Base-by-base conservation (phyloP, 768 basidiomycete species). In the Serendipita sp. region DNA sequence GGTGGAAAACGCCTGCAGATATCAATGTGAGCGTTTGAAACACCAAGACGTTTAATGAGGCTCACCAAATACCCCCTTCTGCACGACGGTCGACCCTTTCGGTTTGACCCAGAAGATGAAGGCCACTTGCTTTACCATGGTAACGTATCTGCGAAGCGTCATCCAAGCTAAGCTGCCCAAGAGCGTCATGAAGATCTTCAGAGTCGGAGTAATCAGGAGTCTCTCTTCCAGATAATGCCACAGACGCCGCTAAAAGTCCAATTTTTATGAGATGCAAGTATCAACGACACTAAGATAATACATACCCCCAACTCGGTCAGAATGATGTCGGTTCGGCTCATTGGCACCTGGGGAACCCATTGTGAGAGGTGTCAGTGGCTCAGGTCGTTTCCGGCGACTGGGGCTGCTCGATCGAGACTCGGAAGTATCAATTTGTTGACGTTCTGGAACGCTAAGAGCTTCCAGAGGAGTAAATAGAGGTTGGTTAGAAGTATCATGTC, bases 131-230 rank as follows among this genome's bases (percentile, higher is more conserved):
- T 73, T 89, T 89, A 34, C 91, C 90, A 70, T 94, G 91, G 73
- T 86, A 93, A 44, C 91, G 77, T 11, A 94, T 83, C 72, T 93
- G 84, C 65, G 83, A 81, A 64, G 92, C 88, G 75, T 94, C 91
- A 70, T 94, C 91, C 69, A 94, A 70, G 67, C 87, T 89, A 66
- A 94, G 77, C 74, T 93, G 90, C 2, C 91, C 91, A 3, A 92
- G 80, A 34, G 89, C 90, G 65, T 85, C 83, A 36, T 81, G 78
- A 2, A 86, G 72, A 63, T 75, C 75, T 1, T 66, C 70, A 35
- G 73, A 63, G 13, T 70, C 70, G 23, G 56, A 32, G 16, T 28
- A 36, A 8, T 60, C 56, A 3, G 56, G 56, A 4, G 56, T 60
- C 18, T 36, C 56, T n/a, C 56, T 23, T 4, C 56, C 56, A 30